phyloP scores from a whole-genome alignment of 2,329 filamentous ascomycete species.

The Paecilomyces niveus region DNA sequence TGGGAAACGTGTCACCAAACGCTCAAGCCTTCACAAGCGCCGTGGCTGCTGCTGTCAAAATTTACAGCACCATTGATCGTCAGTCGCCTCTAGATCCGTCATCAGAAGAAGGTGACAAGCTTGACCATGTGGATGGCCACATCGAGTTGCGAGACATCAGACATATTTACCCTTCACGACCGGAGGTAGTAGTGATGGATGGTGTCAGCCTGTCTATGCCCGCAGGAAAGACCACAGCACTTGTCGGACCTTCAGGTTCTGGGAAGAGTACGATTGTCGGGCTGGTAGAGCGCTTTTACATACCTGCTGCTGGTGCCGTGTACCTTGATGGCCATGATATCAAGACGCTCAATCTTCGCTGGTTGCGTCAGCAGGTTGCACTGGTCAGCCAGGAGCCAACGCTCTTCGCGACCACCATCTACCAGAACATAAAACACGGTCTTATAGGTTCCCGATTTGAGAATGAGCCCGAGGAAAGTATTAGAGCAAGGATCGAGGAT shows the following conservation, averaged over 20 bases:
- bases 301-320: slow-evolving; percentile 73
- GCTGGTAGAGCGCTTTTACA: slow-evolving; percentile 88
- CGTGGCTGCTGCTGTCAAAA: slow-evolving; percentile 79
- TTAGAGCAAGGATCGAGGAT: slow-evolving; percentile 63
- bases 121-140: slow-evolving; percentile 66
- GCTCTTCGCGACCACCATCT: slow-evolving; percentile 84
- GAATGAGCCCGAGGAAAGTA: slow-evolving; percentile 57
- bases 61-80: slow-evolving; percentile 89
- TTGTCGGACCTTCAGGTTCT: slow-evolving; percentile 89
- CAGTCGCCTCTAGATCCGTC: slow-evolving; percentile 74
- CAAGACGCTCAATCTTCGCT: slow-evolving; percentile 72
- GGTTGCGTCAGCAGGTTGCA: slow-evolving; percentile 87
- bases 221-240: slow-evolving; percentile 82
- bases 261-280: slow-evolving; percentile 95
- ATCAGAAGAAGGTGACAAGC: slow-evolving; percentile 61
- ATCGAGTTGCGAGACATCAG: slow-evolving; percentile 77
- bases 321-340: slow-evolving; percentile 79
- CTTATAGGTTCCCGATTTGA: slow-evolving; percentile 78
- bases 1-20: slow-evolving; percentile 83
- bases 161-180: slow-evolving; percentile 90
- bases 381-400: slow-evolving; percentile 91
- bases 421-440: slow-evolving; percentile 82
- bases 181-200: slow-evolving; percentile 83
- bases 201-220: slow-evolving; percentile 73
- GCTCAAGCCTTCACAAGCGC: slow-evolving; percentile 78